Percentiles rank a stretch among this genome's conserved stretches.
phyloP scores from a whole-genome alignment of 78 protist species.

The Chrysochromulina parva region DNA sequence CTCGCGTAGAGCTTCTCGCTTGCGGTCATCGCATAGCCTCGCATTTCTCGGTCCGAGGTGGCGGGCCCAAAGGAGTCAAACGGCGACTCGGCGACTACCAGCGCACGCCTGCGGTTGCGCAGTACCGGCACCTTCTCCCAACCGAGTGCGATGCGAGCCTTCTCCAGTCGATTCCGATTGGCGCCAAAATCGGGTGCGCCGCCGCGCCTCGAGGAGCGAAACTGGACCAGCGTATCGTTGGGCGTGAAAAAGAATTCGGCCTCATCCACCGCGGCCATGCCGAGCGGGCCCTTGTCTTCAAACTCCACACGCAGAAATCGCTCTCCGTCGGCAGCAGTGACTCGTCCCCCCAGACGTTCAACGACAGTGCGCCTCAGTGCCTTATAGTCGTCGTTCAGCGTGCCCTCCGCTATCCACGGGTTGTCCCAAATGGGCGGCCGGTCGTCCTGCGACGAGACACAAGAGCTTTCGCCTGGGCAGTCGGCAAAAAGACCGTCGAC shows the following conservation, averaged over 20 bases:
- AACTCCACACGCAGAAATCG: not conserved
- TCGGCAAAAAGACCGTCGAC: too few relatives aligned
- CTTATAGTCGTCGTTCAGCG: too few relatives aligned
- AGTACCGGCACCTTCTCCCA: constrained; percentile 1
- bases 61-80: constrained; percentile 1
- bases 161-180: not conserved
- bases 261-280: not conserved
- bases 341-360: not conserved
- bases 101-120: constrained; percentile 11
- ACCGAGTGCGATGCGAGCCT: not conserved
- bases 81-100: constrained; percentile 12
- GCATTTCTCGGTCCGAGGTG: too few relatives aligned
- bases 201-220: constrained; percentile 14
- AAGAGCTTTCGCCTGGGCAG: too few relatives aligned
- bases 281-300: not conserved
- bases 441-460: too few relatives aligned
- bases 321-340: not conserved
- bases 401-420: not conserved
- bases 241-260: constrained; percentile 11
- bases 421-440: not conserved
- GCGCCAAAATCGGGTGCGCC: not conserved
- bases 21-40: too few relatives aligned
- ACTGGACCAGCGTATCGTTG: not conserved
- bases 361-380: not conserved
- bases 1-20: too few relatives aligned